Conservation (phyloP, 2,329 filamentous ascomycete species). For the Cyanodermella asteris region DNA sequence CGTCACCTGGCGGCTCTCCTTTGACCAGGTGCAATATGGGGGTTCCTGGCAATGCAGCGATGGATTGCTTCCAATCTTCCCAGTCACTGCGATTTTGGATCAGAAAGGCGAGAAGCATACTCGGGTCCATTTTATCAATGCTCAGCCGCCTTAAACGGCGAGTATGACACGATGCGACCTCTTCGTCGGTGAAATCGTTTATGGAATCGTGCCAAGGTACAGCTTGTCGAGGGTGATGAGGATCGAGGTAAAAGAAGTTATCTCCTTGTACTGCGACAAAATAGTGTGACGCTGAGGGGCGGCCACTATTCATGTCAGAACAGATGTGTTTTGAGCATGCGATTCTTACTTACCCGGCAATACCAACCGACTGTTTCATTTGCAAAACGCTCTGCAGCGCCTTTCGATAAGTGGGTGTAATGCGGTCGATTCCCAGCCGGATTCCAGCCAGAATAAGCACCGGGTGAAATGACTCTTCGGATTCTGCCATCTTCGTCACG, state of each 20-base stretch:
- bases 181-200: slow-evolving; percentile 42
- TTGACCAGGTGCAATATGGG: slow-evolving; percentile 69
- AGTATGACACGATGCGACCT: slow-evolving; percentile 71
- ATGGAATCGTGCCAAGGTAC: slow-evolving; percentile 41
- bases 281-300: slow-evolving; percentile 73
- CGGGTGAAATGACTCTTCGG: slow-evolving; percentile 48
- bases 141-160: slow-evolving; percentile 62
- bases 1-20: slow-evolving; percentile 35
- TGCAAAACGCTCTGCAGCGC: slow-evolving; percentile 69
- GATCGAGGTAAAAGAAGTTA: slow-evolving; percentile 83
- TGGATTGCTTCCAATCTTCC: slow-evolving; percentile 55
- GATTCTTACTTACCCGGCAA: slow-evolving; percentile 77
- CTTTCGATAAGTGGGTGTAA: slow-evolving; percentile 88
- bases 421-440: slow-evolving; percentile 75
- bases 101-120: slow-evolving; percentile 88
- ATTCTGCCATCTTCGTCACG: slow-evolving; percentile 56
- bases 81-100: slow-evolving; percentile 69
- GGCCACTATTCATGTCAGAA: slow-evolving; percentile 36
- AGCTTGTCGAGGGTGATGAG: slow-evolving; percentile 62
- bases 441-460: slow-evolving; percentile 80
- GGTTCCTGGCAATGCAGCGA: slow-evolving; percentile 59
- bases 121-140: slow-evolving; percentile 86
- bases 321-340: neutral
- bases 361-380: slow-evolving; percentile 82
- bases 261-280: slow-evolving; percentile 53